Evolutionary conservation across 73 alveolate species (phyloP).

Genomic region (Blepharisma japonicum): DNA sequence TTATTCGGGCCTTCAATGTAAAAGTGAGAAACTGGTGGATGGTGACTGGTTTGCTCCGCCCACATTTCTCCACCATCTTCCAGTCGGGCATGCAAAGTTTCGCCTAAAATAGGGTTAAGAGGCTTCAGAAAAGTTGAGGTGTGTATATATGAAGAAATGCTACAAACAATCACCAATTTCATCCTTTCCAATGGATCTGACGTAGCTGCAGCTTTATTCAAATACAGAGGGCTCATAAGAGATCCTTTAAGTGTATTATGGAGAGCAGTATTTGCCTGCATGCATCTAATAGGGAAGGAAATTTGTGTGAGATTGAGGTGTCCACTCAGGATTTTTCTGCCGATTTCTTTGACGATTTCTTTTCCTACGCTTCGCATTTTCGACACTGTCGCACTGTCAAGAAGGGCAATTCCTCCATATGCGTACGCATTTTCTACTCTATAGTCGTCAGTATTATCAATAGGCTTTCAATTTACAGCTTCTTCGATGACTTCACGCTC

Average conservation of each 20-base stretch:
- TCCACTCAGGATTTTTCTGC: constrained; percentile 65
- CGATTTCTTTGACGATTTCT: constrained; percentile 62
- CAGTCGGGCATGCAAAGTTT: constrained; percentile 43
- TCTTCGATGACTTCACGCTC: neutral
- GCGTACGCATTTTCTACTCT: constrained; percentile 58
- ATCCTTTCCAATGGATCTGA: constrained; percentile 65
- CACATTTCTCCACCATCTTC: constrained; percentile 58
- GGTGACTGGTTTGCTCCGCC: constrained; percentile 63
- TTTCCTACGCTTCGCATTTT: constrained; percentile 63
- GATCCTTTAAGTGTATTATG: constrained; percentile 19
- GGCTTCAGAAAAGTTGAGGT: constrained; percentile 46
- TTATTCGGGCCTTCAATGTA: constrained; percentile 68
- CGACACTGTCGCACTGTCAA: constrained; percentile 42
- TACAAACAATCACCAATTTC: constrained; percentile 46
- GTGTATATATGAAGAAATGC: neutral
- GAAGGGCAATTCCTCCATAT: constrained; percentile 62
- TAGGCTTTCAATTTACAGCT: neutral
- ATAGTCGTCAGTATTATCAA: constrained; percentile 48
- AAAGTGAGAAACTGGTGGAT: constrained; percentile 53
- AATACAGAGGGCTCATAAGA: constrained; percentile 43
- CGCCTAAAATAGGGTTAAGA: constrained; percentile 52
- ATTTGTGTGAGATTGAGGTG: constrained; percentile 58
- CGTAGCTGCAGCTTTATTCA: constrained; percentile 56
- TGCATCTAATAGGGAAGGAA: constrained; percentile 75
- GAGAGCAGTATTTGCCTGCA: constrained; percentile 39